Percentiles rank a stretch among this genome's conserved stretches.
phyloP scores from a whole-genome alignment of 257 asterid genomes.

The Solanum chilense region DNA sequence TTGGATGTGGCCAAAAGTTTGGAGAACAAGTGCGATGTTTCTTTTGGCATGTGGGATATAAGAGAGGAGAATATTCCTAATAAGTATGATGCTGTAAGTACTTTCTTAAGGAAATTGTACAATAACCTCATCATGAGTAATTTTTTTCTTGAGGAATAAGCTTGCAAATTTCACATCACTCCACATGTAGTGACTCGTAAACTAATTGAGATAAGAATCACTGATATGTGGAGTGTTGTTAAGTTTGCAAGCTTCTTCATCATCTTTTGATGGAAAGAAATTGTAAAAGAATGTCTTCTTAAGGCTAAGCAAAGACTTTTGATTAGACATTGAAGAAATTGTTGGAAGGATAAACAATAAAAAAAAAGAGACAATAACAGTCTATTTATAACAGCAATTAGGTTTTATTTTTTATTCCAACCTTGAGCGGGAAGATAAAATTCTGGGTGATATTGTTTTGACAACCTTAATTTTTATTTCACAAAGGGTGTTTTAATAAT shows the following conservation, averaged over 20 bases:
- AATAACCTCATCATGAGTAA: neutral
- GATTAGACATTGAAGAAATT: too few relatives aligned
- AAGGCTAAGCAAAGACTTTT: neutral
- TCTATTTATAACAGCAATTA: too few relatives aligned
- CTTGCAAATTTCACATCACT: slow-evolving; percentile 11
- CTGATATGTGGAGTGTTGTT: neutral
- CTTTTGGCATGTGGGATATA: slow-evolving; percentile 35
- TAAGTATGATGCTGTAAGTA: neutral
- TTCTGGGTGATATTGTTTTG: too few relatives aligned
- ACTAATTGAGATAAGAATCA: slow-evolving; percentile 8
- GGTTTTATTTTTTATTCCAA: too few relatives aligned
- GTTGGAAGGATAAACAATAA: too few relatives aligned
- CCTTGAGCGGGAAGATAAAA: too few relatives aligned
- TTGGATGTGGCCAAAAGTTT: slow-evolving; percentile 22
- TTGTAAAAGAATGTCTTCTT: too few relatives aligned
- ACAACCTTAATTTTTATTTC: too few relatives aligned
- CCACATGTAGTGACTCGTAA: slow-evolving; percentile 10
- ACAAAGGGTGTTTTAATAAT: too few relatives aligned
- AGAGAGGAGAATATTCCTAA: slow-evolving; percentile 15
- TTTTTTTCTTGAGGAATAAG: slow-evolving; percentile 6
- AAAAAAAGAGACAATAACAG: too few relatives aligned
- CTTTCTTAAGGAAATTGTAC: slow-evolving; percentile 18
- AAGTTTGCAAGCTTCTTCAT: neutral
- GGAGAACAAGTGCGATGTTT: slow-evolving; percentile 9
- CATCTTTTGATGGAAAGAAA: neutral